A percentile compares a stretch with the other conserved stretches of the same genome.
Conservation (phyloP, 495 filamentous ascomycete species). For the Chaetomium fimeti region DNA sequence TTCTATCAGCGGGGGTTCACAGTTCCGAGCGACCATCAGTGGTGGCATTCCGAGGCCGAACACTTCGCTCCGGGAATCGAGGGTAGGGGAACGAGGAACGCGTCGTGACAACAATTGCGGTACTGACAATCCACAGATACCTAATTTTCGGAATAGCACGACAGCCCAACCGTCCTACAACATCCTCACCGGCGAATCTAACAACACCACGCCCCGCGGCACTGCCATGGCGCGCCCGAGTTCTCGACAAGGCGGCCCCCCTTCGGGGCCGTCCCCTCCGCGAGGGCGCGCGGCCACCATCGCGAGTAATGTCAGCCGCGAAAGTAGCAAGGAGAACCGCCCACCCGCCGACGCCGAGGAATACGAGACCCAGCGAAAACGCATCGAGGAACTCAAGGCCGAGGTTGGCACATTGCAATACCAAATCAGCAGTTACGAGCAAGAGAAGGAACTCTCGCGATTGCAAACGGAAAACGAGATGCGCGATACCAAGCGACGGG, state of each 20-base stretch:
- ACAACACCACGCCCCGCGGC: conserved; percentile 26
- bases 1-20: conserved; percentile 30
- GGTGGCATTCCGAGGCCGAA: conserved; percentile 35
- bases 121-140: conserved; percentile 20
- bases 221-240: conserved; percentile 37
- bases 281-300: conserved; percentile 32
- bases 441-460: conserved; percentile 76
- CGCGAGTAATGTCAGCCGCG: conserved; percentile 32
- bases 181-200: conserved; percentile 55
- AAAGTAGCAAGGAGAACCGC: conserved; percentile 52
- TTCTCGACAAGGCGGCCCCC: conserved; percentile 37
- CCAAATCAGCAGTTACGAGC: conserved; percentile 65
- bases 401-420: conserved; percentile 56
- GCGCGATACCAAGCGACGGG: conserved; percentile 67
- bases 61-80: conserved; percentile 40
- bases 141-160: conserved; percentile 29
- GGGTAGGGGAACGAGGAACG: conserved; percentile 34
- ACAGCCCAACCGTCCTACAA: conserved; percentile 60
- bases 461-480: conserved; percentile 81
- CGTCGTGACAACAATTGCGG: conserved; percentile 27
- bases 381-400: conserved; percentile 56
- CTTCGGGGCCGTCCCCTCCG: conserved; percentile 38
- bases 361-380: conserved; percentile 51
- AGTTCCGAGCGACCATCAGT: conserved; percentile 41
- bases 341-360: conserved; percentile 49